Evolutionary conservation across 352 stramenopile genomes (phyloP).

Genomic region (Pilasporangium apinafurcum): DNA sequence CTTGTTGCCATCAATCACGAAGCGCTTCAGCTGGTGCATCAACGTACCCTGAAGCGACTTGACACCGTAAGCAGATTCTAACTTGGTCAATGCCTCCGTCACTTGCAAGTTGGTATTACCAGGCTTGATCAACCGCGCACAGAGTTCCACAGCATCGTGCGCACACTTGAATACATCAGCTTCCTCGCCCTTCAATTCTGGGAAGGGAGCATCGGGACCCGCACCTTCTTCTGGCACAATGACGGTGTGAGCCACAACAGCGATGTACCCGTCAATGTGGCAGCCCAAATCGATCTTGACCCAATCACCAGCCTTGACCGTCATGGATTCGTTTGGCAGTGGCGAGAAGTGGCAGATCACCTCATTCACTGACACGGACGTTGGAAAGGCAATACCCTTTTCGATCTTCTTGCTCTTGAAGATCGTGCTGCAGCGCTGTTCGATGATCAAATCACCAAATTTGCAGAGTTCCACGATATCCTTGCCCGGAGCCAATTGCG

Average conservation of each 20-base stretch:
- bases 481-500: conserved; percentile 90
- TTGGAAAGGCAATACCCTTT: conserved; percentile 99
- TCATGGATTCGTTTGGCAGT: conserved; percentile 81
- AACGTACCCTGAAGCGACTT: conserved; percentile 96
- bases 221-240: conserved; percentile 86
- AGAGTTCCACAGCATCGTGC: conserved; percentile 97
- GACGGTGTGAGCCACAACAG: conserved; percentile 96
- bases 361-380: conserved; percentile 98
- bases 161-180: conserved; percentile 96
- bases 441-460: conserved; percentile 83
- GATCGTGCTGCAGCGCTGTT: conserved; percentile 84
- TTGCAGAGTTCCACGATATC: conserved; percentile 95
- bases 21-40: conserved; percentile 99
- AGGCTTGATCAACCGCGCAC: conserved; percentile 94
- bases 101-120: conserved; percentile 96
- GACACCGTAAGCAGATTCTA: conserved; percentile 95
- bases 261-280: conserved; percentile 99
- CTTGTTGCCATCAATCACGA: conserved; percentile 99
- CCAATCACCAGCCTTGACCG: conserved; percentile 78
- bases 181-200: conserved; percentile 55
- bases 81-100: conserved; percentile 92
- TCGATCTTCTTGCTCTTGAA: conserved; percentile 98
- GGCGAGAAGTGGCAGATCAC: conserved; percentile 98
- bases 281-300: conserved; percentile 97
- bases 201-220: conserved; percentile 49